Conservation (phyloP, 1,139 yeast species). For the Lodderomyces metapsilosis region DNA sequence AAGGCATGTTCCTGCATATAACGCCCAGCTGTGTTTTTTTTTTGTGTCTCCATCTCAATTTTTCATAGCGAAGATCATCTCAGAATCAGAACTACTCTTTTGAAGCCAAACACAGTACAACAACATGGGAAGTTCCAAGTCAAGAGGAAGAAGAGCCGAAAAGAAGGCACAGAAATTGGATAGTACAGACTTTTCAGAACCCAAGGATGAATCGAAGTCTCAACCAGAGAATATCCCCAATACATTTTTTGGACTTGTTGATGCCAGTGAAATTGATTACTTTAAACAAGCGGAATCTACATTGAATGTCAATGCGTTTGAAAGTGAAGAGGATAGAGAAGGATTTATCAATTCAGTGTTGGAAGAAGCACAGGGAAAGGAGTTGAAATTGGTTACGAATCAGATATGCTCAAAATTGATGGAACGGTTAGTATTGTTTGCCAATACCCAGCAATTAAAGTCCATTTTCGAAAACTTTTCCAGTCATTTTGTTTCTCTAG, state of each 20-base stretch:
- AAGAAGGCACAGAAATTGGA: conserved; percentile 27
- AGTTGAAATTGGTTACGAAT: conserved; percentile 86
- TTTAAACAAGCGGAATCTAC: conserved; percentile 92
- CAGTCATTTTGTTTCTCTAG: conserved; percentile 71
- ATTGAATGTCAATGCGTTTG: conserved; percentile 77
- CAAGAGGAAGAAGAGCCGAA: conserved; percentile 70
- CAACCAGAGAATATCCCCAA: conserved; percentile 13
- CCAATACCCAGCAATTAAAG: conserved; percentile 65
- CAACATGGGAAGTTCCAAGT: conserved; percentile 28
- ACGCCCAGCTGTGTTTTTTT: background rate
- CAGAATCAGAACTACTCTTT: background rate
- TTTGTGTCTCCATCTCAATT: background rate
- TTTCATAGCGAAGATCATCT: conserved; percentile 1
- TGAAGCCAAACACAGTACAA: background rate
- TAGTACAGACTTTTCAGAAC: conserved; percentile 14
- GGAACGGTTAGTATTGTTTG: conserved; percentile 76
- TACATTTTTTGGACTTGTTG: conserved; percentile 81
- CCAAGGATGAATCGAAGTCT: background rate
- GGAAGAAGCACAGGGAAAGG: conserved; percentile 88
- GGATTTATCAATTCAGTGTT: conserved; percentile 75
- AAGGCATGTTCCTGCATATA: background rate
- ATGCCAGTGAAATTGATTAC: conserved; percentile 79
- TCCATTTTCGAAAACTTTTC: conserved; percentile 62
- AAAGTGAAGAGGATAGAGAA: conserved; percentile 64
- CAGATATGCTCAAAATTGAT: conserved; percentile 91